These are phyloP conservation scores for Plasmopara viticola DNA, from an alignment of 352 stramenopile species.

Conservation along the genomic window DNA sequence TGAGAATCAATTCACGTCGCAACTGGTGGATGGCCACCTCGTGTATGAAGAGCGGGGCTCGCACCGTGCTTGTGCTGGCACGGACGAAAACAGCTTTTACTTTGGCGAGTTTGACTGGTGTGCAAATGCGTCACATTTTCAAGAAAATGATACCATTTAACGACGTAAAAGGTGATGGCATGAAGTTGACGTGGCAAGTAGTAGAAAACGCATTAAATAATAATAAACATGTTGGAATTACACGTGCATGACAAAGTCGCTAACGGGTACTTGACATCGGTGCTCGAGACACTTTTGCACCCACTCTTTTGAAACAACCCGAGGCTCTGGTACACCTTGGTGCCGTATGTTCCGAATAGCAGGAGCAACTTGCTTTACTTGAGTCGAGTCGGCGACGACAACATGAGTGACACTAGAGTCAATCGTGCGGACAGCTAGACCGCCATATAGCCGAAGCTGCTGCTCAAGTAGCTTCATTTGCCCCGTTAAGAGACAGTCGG, in stretches of 20 bases:
- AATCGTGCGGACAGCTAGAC: constrained; percentile 29
- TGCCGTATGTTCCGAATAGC: constrained; percentile 45
- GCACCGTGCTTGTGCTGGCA: constrained; percentile 15
- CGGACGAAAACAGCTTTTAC: constrained; percentile 31
- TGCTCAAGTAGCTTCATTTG: constrained; percentile 53
- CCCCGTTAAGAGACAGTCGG: constrained; percentile 17
- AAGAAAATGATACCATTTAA: constrained; percentile 8
- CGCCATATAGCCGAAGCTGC: constrained; percentile 54
- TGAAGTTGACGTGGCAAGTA: neutral
- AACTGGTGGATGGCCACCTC: constrained; percentile 55
- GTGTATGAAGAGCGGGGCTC: constrained; percentile 48
- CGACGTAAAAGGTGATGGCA: no score
- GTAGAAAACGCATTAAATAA: constrained; percentile 34
- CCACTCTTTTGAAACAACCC: constrained; percentile 57
- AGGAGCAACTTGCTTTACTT: constrained; percentile 37
- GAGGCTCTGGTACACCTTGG: constrained; percentile 37
- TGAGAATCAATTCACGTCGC: constrained; percentile 64
- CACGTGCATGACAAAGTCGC: constrained; percentile 47
- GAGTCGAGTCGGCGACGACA: constrained; percentile 29
- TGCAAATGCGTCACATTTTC: constrained; percentile 39
- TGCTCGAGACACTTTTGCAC: constrained; percentile 42
- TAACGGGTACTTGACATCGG: constrained; percentile 42
- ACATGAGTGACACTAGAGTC: constrained; percentile 51
- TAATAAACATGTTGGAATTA: constrained; percentile 25
- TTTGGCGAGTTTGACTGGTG: constrained; percentile 82